Conservation (phyloP, 805 yeast species). For the Yarrowia sp. region DNA sequence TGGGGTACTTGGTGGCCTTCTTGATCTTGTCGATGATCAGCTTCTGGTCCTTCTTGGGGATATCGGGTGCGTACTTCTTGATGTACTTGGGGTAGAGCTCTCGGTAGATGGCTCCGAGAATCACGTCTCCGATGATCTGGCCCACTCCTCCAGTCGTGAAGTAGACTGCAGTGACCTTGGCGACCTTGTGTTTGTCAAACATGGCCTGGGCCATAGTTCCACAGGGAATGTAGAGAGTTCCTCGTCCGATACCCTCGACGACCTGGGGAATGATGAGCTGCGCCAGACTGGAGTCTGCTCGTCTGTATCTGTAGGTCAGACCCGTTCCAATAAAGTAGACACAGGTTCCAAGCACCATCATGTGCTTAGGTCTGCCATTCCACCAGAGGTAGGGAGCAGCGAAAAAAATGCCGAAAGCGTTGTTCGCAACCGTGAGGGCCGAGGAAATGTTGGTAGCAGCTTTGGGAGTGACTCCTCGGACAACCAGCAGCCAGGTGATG, state of each 20-base stretch:
- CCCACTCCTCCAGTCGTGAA: constrained; percentile 4
- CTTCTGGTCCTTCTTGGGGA: not conserved
- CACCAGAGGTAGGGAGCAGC: constrained; percentile 16
- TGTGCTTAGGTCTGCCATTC: not conserved
- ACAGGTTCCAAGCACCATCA: not conserved
- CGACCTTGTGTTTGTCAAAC: constrained; percentile 17
- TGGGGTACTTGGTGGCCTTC: constrained; percentile 13
- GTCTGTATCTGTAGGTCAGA: not conserved
- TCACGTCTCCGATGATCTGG: not conserved
- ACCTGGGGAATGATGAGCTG: not conserved
- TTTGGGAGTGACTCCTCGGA: not conserved
- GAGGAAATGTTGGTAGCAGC: constrained; percentile 1
- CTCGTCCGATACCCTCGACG: constrained; percentile 7
- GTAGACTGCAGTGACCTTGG: not conserved
- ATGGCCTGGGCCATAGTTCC: constrained; percentile 9
- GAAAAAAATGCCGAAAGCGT: not conserved
- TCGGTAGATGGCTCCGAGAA: not conserved
- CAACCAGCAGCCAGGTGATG: constrained; percentile 16
- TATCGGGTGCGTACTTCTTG: constrained; percentile 6
- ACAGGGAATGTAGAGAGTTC: not conserved
- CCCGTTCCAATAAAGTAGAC: not conserved
- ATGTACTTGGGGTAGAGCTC: not conserved
- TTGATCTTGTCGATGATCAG: constrained; percentile 4
- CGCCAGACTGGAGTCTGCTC: not conserved
- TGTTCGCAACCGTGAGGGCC: not conserved